A percentile compares a stretch with the other conserved stretches of the same genome.
These are phyloP conservation scores for Pseudopediastrum boryanum DNA, from an alignment of 139 green algal genomes.

Conservation along the genomic window DNA sequence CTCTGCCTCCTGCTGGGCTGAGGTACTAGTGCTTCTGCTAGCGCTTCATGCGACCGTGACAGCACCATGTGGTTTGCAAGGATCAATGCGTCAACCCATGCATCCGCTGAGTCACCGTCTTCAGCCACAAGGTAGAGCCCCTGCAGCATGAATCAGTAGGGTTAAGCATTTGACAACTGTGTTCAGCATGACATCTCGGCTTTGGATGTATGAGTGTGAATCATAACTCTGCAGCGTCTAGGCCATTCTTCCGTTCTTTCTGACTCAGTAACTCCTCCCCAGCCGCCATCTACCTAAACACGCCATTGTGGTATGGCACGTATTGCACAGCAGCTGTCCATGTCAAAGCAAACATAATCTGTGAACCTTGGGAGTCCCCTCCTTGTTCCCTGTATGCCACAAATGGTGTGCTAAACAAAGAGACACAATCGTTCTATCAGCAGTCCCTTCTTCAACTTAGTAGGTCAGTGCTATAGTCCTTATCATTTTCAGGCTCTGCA, in stretches of 20 bases:
- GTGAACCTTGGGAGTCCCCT: no score
- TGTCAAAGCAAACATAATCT: no score
- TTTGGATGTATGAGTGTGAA: no score
- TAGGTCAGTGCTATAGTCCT: no score
- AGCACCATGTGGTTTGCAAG: slow-evolving; percentile 47
- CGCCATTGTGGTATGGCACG: not conserved
- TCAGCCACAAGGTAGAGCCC: slow-evolving; percentile 75
- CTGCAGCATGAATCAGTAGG: slow-evolving; percentile 11
- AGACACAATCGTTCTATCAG: no score
- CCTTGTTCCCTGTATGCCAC: no score
- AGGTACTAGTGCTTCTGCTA: slow-evolving; percentile 50
- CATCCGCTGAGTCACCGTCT: slow-evolving; percentile 66
- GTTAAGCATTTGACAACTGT: not conserved
- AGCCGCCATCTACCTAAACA: not conserved
- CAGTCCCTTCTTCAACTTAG: no score
- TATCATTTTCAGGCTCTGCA: no score
- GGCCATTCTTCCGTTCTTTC: not conserved
- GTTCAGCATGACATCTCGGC: no score
- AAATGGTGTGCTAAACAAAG: no score
- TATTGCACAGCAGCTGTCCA: not conserved
- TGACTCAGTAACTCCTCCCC: no score
- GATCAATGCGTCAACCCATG: slow-evolving; percentile 68
- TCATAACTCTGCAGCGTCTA: not conserved
- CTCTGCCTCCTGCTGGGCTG: no score
- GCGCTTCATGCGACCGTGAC: slow-evolving; percentile 23